Conservation (phyloP, 2,329 filamentous ascomycete species). For the Alternaria brassicicola region DNA sequence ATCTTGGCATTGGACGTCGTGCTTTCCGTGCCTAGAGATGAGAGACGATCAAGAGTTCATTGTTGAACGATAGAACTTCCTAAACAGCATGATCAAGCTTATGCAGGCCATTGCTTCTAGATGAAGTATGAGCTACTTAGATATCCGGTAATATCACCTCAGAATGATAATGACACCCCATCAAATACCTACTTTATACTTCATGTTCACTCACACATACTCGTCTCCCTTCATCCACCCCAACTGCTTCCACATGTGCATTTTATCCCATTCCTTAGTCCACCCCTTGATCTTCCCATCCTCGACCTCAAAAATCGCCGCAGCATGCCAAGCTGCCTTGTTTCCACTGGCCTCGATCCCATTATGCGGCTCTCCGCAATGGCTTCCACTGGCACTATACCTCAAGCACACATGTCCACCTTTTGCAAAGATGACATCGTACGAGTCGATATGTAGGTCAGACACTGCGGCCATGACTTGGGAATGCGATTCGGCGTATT, state of each 20-base stretch:
- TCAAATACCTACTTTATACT: neutral
- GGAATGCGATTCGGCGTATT: conserved; percentile 48
- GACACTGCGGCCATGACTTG: conserved; percentile 45
- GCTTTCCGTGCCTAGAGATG: conserved; percentile 19
- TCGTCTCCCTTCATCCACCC: conserved; percentile 21
- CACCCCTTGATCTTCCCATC: conserved; percentile 47
- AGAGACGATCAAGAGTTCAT: neutral
- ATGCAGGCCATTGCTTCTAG: neutral
- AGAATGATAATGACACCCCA: neutral
- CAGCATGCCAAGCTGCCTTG: conserved; percentile 47
- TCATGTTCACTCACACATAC: neutral
- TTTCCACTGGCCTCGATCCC: conserved; percentile 42
- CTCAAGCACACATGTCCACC: conserved; percentile 44
- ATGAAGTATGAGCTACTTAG: neutral
- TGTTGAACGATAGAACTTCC: neutral
- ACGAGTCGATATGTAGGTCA: conserved; percentile 47
- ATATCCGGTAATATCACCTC: neutral
- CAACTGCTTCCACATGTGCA: conserved; percentile 24
- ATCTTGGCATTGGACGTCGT: conserved; percentile 9
- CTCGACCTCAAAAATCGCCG: conserved; percentile 49
- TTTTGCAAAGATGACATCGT: conserved; percentile 48
- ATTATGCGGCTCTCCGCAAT: conserved; percentile 45
- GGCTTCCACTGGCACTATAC: conserved; percentile 48
- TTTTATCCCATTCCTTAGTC: conserved; percentile 49
- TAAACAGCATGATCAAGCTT: neutral